Conservation (phyloP, 192 early-diverging fungal species). For the Lobosporangium transversale region DNA sequence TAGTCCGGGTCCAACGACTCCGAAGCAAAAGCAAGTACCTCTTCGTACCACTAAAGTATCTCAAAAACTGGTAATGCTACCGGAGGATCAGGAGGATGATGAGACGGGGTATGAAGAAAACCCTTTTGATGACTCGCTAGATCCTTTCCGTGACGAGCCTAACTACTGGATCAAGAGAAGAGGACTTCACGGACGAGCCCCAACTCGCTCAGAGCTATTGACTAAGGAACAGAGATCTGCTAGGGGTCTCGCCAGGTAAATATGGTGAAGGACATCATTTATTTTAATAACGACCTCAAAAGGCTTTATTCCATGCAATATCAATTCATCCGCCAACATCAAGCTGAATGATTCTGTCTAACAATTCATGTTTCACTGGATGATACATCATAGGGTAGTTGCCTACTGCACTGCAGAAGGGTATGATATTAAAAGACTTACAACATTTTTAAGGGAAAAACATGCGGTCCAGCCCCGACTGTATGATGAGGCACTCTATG, state of each 20-base stretch:
- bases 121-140: constrained; percentile 9
- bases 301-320: not conserved
- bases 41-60: constrained; percentile 89
- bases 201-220: constrained; percentile 64
- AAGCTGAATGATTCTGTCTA: not conserved
- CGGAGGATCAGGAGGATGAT: constrained; percentile 55
- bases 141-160: constrained; percentile 30
- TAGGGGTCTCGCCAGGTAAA: constrained; percentile 55
- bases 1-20: constrained; percentile 22
- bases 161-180: constrained; percentile 25
- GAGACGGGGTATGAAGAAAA: constrained; percentile 20
- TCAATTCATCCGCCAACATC: not conserved
- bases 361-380: no score
- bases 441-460: constrained; percentile 55
- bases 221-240: constrained; percentile 62
- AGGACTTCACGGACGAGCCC: constrained; percentile 46
- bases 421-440: constrained; percentile 57
- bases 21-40: constrained; percentile 63
- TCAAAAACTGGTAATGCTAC: constrained; percentile 89
- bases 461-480: constrained; percentile 63
- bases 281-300: no score
- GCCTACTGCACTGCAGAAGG: constrained; percentile 82
- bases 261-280: no score
- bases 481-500: constrained; percentile 67
- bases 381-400: constrained; percentile 67